Percentiles rank a stretch among this genome's conserved stretches.
phyloP scores from a whole-genome alignment of 1,139 yeast genomes.

The Lodderomyces pseudojiufengensis region DNA sequence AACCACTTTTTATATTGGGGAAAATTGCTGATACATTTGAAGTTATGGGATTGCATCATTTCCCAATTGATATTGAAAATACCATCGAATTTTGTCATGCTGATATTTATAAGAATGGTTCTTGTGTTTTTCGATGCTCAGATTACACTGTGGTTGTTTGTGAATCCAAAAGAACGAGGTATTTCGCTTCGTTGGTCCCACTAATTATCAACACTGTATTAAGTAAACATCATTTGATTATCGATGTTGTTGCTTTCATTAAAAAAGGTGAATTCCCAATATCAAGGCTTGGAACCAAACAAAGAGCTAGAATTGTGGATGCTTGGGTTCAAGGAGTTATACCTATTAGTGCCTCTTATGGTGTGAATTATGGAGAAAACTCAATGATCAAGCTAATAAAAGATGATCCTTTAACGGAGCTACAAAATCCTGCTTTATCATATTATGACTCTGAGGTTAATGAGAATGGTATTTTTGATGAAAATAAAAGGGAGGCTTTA shows the following conservation, averaged over 20 bases:
- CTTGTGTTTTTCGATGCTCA: slow-evolving; percentile 78
- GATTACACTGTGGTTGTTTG: slow-evolving; percentile 78
- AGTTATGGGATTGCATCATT: slow-evolving; percentile 85
- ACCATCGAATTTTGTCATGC: slow-evolving; percentile 68
- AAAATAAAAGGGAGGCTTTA: slow-evolving; percentile 3
- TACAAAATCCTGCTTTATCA: slow-evolving; percentile 42
- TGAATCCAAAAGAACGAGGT: slow-evolving; percentile 53
- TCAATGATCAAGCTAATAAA: slow-evolving; percentile 53
- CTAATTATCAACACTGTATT: slow-evolving; percentile 75
- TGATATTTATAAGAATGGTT: slow-evolving; percentile 54
- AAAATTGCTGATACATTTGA: slow-evolving; percentile 87
- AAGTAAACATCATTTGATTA: slow-evolving; percentile 78
- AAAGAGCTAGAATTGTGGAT: slow-evolving; percentile 66
- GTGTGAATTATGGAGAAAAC: slow-evolving; percentile 65
- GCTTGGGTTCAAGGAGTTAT: slow-evolving; percentile 51
- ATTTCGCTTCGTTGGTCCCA: slow-evolving; percentile 75
- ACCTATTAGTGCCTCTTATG: slow-evolving; percentile 42
- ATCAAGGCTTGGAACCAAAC: slow-evolving; percentile 71
- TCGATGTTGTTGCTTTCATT: slow-evolving; percentile 82
- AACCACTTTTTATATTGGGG: slow-evolving; percentile 82
- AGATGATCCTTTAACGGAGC: slow-evolving; percentile 42
- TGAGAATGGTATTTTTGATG: slow-evolving; percentile 19
- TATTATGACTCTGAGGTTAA: slow-evolving; percentile 28
- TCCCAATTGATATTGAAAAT: slow-evolving; percentile 78
- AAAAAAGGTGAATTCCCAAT: slow-evolving; percentile 61